A percentile compares a stretch with the other conserved stretches of the same genome.
phyloP scores from a whole-genome alignment of 192 early-diverging fungal species.

The Ramicandelaber brevisporus region DNA sequence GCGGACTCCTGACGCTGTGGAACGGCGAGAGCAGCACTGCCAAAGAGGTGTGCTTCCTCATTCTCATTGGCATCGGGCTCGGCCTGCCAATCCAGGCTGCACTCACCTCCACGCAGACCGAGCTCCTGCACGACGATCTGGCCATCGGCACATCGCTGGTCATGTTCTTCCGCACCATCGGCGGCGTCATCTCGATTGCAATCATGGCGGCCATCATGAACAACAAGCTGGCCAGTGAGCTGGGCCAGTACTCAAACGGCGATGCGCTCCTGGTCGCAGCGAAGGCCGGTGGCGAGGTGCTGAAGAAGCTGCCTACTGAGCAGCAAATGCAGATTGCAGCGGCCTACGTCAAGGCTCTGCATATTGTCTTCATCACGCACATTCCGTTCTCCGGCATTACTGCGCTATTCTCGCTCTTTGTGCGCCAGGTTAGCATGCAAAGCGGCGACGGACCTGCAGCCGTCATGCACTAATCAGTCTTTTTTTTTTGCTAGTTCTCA shows the following conservation, averaged over 20 bases:
- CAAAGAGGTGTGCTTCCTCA: constrained; percentile 9
- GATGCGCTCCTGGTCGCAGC: too few species aligned
- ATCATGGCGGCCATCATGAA: constrained; percentile 16
- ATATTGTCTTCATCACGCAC: constrained; percentile 18
- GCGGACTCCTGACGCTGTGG: constrained; percentile 15
- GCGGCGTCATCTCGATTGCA: constrained; percentile 19
- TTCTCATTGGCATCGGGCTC: constrained; percentile 12
- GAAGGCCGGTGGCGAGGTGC: too few species aligned
- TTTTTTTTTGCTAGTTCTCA: too few species aligned
- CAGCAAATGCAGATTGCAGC: neutral
- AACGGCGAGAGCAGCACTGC: constrained; percentile 3
- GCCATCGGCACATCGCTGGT: constrained; percentile 16
- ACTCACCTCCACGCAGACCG: constrained; percentile 12
- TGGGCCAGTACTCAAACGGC: too few species aligned
- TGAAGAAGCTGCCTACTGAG: too few species aligned
- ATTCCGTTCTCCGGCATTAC: constrained; percentile 20
- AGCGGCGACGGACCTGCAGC: too few species aligned
- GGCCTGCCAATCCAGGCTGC: constrained; percentile 19
- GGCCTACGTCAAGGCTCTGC: constrained; percentile 26
- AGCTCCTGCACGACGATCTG: constrained; percentile 10
- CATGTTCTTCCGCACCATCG: constrained; percentile 16
- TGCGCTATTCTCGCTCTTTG: constrained; percentile 21
- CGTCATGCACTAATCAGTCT: too few species aligned
- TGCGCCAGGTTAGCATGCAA: too few species aligned
- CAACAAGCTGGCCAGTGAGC: constrained; percentile 7